Base-by-base conservation (phyloP, 257 asterid species). In the Echium plantagineum region DNA sequence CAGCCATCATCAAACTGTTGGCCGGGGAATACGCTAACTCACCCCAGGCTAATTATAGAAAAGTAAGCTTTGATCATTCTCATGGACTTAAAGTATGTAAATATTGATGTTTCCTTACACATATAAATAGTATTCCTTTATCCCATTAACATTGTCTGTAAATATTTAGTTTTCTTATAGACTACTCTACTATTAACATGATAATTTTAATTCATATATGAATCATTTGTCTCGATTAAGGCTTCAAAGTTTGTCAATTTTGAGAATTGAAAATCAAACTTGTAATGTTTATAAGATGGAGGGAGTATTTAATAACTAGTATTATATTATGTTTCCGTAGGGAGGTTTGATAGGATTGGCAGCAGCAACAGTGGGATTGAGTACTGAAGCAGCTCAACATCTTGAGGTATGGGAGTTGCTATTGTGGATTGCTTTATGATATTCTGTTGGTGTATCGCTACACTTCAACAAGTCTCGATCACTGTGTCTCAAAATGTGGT, bases 321-420 rank as follows among this genome's bases (percentile, higher is more conserved):
- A 51, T 31, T 55, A 18, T 42, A 26, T 57, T 63, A 51, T 74
- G 62, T n/a, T n/a, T n/a, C n/a, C n/a, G n/a, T 72, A 91, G 98
- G 98, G 98, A 67, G 98, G 98, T 60, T 75, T 91, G 83, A 91
- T 91, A 67, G 98, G 98, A 63, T 75, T 91, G 85, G 98, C 98
- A 9, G 98, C 98, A 20, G 98, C 89, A n/a, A 91, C 98, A 24
- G 95, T 91, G 59, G 98, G 93, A 55, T 82, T 91, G 89, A 82
- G 90, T 66, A 74, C 93, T 8, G 94, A 91, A 73, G 96, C 98
- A 66, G 73, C 94, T 7, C 90, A 85, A 30, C 98, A 91, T 79
- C 98, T 91, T 63, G 98, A 90, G 80, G 98, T 90, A 72, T 76
- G 79, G 66, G 54, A n/a, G 15, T 21, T 9, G 57, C 15, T 53